Evolutionary conservation across 805 yeast genomes (phyloP).

Genomic region (Wickerhamomyces chaumierensis): DNA sequence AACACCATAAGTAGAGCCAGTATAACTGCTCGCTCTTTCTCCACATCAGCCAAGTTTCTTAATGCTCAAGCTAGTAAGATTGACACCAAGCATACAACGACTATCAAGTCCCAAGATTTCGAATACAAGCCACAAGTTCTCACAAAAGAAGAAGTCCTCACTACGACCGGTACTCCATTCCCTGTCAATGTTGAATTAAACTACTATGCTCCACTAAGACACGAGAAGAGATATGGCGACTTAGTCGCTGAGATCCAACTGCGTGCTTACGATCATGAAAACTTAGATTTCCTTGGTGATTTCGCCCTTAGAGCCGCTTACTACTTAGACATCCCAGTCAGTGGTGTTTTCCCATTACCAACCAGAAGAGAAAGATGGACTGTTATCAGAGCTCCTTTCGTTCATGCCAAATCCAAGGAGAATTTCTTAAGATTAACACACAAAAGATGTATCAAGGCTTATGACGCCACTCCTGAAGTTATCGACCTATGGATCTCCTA

Average conservation of each 20-base stretch:
- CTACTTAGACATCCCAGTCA: conserved; percentile 78
- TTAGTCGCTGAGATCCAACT: conserved; percentile 68
- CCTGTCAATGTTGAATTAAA: conserved; percentile 82
- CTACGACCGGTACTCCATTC: conserved; percentile 39
- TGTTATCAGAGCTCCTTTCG: conserved; percentile 86
- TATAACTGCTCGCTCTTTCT: conserved; percentile 4
- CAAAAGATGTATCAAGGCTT: conserved; percentile 60
- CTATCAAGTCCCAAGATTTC: conserved; percentile 4
- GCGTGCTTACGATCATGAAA: conserved; percentile 59
- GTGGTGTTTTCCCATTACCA: conserved; percentile 58
- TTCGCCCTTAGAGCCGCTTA: conserved; percentile 86
- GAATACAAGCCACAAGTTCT: conserved; percentile 26
- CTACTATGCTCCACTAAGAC: conserved; percentile 69
- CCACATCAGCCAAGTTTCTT: conserved; percentile 2
- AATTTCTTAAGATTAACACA: conserved; percentile 85
- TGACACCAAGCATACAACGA: conserved; percentile 3
- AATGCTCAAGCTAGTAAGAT: conserved; percentile 6
- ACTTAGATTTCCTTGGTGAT: conserved; percentile 67
- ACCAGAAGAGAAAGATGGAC: conserved; percentile 84
- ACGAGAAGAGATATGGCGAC: conserved; percentile 58
- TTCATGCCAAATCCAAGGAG: conserved; percentile 87
- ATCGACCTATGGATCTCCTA: conserved; percentile 75
- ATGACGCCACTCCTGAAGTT: conserved; percentile 78
- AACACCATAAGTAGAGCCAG: neutral
- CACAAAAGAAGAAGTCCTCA: conserved; percentile 23